Evolutionary conservation across 352 stramenopile genomes (phyloP).

Genomic region (Pythium brachiatum): DNA sequence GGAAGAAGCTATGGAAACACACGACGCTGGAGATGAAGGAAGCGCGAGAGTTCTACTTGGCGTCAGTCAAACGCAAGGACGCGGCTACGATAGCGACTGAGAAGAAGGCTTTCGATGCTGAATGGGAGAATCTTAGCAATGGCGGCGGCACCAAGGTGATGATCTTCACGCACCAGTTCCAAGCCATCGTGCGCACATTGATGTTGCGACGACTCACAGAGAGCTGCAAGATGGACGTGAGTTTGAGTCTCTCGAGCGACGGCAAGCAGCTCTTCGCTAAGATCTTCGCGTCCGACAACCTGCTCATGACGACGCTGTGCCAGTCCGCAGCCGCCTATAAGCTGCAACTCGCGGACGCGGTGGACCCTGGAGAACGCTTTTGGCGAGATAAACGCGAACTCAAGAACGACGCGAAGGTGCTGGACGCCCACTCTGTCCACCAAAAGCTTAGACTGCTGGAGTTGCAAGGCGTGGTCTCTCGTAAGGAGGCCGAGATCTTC

Average conservation of each 20-base stretch:
- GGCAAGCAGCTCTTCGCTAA: conserved; percentile 44
- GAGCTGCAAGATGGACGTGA: conserved; percentile 60
- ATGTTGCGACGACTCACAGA: conserved; percentile 46
- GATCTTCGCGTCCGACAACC: conserved; percentile 58
- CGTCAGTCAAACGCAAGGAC: conserved; percentile 21
- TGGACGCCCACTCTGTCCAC: conserved; percentile 46
- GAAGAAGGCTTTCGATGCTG: conserved; percentile 22
- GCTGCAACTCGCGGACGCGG: conserved; percentile 50
- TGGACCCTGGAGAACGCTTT: conserved; percentile 52
- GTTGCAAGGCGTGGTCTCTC: conserved; percentile 28
- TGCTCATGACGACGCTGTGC: conserved; percentile 58
- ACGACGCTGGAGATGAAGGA: conserved; percentile 19
- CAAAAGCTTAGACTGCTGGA: conserved; percentile 54
- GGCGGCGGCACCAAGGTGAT: conserved; percentile 8
- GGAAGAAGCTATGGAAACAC: conserved; percentile 6
- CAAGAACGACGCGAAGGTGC: conserved; percentile 39
- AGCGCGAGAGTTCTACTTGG: conserved; percentile 26
- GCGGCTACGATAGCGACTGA: conserved; percentile 8
- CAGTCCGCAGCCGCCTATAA: conserved; percentile 39
- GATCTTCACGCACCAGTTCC: conserved; percentile 47
- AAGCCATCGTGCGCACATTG: conserved; percentile 56
- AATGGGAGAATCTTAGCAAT: conserved; percentile 26
- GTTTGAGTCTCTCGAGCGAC: conserved; percentile 46
- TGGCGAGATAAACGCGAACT: conserved; percentile 49
- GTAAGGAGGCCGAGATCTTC: conserved; percentile 44